These are phyloP conservation scores for Heterobasidion annosum DNA, from an alignment of 1,284 basidiomycete species.

Conservation along the genomic window DNA sequence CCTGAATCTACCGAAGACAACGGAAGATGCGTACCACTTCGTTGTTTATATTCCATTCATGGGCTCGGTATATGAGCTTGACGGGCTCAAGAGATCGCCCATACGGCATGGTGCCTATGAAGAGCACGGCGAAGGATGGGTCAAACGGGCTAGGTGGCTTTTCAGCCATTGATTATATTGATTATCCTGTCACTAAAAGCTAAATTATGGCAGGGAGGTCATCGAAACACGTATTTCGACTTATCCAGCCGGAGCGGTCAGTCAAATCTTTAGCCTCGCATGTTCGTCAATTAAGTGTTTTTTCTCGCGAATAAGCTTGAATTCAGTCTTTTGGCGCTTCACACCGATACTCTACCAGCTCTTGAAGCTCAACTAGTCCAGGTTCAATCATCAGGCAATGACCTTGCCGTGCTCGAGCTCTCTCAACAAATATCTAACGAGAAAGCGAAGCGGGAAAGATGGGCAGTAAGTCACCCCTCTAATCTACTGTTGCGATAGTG, in stretches of 20 bases:
- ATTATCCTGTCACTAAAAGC: conserved; percentile 4
- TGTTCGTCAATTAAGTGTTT: not conserved
- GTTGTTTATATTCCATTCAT: conserved; percentile 82
- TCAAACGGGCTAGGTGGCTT: conserved; percentile 63
- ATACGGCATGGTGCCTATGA: conserved; percentile 71
- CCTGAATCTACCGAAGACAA: conserved; percentile 56
- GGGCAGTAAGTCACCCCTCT: conserved; percentile 53
- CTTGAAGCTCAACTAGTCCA: conserved; percentile 52
- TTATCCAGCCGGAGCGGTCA: conserved; percentile 77
- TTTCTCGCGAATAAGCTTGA: conserved; percentile 49
- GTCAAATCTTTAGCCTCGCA: conserved; percentile 19
- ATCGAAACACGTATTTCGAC: conserved; percentile 81
- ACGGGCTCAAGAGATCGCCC: conserved; percentile 74
- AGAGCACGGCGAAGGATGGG: conserved; percentile 70
- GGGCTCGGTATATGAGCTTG: conserved; percentile 83
- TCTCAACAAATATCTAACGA: conserved; percentile 65
- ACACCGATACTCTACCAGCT: conserved; percentile 67
- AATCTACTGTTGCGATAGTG: conserved; percentile 13
- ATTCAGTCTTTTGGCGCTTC: conserved; percentile 84
- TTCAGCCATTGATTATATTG: not conserved
- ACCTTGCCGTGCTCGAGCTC: conserved; percentile 40
- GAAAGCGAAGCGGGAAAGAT: conserved; percentile 67
- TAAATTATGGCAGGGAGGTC: conserved; percentile 45
- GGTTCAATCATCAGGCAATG: conserved; percentile 32
- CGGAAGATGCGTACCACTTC: conserved; percentile 91